Conservation (phyloP, 139 green algal genomes). For the Picochlorum sp. region DNA sequence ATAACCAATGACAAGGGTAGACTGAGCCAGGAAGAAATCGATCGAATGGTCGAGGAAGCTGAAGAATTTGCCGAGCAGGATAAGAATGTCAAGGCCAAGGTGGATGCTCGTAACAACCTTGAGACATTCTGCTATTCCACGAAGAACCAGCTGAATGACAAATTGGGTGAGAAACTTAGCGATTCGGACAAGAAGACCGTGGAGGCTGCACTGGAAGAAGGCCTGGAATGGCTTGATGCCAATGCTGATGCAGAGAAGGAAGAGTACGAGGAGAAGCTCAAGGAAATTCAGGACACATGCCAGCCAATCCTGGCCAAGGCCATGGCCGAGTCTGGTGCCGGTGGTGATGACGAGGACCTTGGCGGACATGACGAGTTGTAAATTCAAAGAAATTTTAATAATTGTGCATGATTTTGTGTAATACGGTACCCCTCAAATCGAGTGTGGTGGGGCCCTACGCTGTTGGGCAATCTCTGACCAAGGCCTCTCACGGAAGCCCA, state of each 20-base stretch:
- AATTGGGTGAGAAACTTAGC: slow-evolving; percentile 74
- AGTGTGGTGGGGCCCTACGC: neutral
- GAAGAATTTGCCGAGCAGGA: slow-evolving; percentile 53
- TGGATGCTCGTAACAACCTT: slow-evolving; percentile 69
- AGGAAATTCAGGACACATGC: slow-evolving; percentile 88
- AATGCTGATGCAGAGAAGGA: slow-evolving; percentile 62
- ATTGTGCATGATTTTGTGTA: neutral
- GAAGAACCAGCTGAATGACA: slow-evolving; percentile 63
- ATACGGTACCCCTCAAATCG: neutral
- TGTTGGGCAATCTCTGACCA: too few relatives aligned
- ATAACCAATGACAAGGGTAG: slow-evolving; percentile 78
- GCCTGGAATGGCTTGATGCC: slow-evolving; percentile 69
- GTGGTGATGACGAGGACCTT: slow-evolving; percentile 66
- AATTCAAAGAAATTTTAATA: slow-evolving; percentile 11
- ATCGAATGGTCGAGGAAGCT: slow-evolving; percentile 59
- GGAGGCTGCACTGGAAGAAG: slow-evolving; percentile 75
- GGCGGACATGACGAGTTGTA: slow-evolving; percentile 82
- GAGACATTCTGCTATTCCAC: slow-evolving; percentile 75
- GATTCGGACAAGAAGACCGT: slow-evolving; percentile 84
- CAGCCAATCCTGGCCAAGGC: slow-evolving; percentile 81
- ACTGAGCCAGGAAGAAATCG: slow-evolving; percentile 58
- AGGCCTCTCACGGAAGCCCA: too few relatives aligned
- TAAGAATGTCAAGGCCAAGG: slow-evolving; percentile 42
- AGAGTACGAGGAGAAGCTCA: slow-evolving; percentile 93
- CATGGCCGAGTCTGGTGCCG: slow-evolving; percentile 48